phyloP scores from a whole-genome alignment of 805 yeast genomes.

The Torulaspora maleeae region DNA sequence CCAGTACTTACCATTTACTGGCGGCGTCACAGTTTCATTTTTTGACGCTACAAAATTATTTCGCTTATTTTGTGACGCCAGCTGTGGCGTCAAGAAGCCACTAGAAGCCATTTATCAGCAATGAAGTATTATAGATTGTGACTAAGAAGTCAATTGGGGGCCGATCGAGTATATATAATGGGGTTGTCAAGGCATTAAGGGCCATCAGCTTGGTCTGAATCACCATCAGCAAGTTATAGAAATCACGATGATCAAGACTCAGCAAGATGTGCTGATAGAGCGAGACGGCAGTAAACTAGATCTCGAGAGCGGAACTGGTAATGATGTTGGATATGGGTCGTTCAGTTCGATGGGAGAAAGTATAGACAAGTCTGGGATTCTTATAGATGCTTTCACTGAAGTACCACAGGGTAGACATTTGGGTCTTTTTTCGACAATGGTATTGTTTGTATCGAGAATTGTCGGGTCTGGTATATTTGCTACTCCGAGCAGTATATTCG shows the following conservation, averaged over 20 bases:
- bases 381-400: constrained; percentile 17
- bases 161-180: neutral
- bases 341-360: constrained; percentile 11
- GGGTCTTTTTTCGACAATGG: constrained; percentile 62
- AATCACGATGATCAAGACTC: neutral
- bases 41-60: neutral
- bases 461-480: constrained; percentile 79
- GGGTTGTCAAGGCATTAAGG: neutral
- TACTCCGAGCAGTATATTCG: constrained; percentile 60
- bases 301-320: constrained; percentile 3
- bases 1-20: neutral
- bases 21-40: neutral
- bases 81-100: neutral
- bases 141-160: neutral
- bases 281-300: constrained; percentile 2
- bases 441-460: constrained; percentile 62
- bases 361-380: constrained; percentile 6
- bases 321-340: constrained; percentile 8
- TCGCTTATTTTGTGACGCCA: neutral
- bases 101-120: neutral
- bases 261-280: neutral
- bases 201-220: too few relatives aligned
- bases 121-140: neutral
- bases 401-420: constrained; percentile 71
- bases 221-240: neutral